Base-by-base conservation (phyloP, 1,139 yeast species). In the Insectozyma bohioensis region DNA sequence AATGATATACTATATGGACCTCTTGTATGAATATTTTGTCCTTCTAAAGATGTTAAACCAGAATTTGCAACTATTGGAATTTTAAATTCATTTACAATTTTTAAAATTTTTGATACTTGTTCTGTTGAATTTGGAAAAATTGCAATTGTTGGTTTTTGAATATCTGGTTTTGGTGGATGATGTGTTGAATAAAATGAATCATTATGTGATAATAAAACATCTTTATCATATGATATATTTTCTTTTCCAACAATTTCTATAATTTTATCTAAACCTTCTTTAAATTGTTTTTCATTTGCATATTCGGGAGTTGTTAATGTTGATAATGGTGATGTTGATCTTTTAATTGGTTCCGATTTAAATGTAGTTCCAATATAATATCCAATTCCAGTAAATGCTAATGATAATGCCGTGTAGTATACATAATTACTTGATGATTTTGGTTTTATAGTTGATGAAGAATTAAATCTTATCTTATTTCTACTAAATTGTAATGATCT, bases 41-140 rank as follows among this genome's bases (percentile, higher is more conserved):
- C 95, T 58, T 85, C 95, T 20, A 85, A 63, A 0, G 94, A 82
- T 0, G 95, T 85, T 40, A 88, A 82, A 0, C 95, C 95, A 1
- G 87, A 78, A 48, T 72, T 80, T 6, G 95, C 87, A 15, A 84
- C 78, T 12, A 85, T 70, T 0, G 95, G 95, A 3, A 85, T 78
- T 15, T 68, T 52, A 51, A 72, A 73, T 45, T 72, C 63, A 52
- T 81, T 74, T 28, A 82, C 78, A 21, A 84, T 62, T 51, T 78
- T 74, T 56, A 82, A 56, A 11, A 85, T 63, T 38, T 65, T 51
- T 2, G 84, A 69, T 3, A 85, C 92, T 41, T 85, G 75, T 41
- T 79, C 80, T 0, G 90, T 80, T 13, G 73, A 55, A 2, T 48
- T 54, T 1, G 94, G 94, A 46, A 63, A 79, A 7, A 83, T 75